These are phyloP conservation scores for Botryobasidium botryosum DNA, from an alignment of 768 basidiomycete species.

Conservation along the genomic window DNA sequence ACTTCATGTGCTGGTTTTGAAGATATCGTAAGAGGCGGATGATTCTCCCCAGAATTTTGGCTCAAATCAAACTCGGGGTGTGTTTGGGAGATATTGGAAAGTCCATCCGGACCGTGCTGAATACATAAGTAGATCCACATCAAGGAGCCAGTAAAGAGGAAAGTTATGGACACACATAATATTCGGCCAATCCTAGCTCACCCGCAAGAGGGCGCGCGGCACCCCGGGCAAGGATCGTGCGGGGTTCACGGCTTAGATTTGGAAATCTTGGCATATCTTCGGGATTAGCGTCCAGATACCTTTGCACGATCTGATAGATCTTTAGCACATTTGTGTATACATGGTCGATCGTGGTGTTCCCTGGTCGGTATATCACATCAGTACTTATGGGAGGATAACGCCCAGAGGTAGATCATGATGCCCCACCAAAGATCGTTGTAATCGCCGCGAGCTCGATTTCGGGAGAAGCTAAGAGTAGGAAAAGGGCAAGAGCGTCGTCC, in stretches of 20 bases:
- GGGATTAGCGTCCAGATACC: slow-evolving; percentile 12
- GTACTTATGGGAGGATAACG: not conserved
- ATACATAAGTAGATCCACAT: not conserved
- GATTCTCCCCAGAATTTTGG: not conserved
- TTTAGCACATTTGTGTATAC: slow-evolving; percentile 18
- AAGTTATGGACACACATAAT: slow-evolving; percentile 13
- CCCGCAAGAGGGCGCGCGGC: slow-evolving; percentile 15
- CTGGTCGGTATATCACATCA: not conserved
- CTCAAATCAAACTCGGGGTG: slow-evolving; percentile 14
- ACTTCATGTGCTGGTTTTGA: slow-evolving; percentile 11
- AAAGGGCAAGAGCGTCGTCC: slow-evolving; percentile 15
- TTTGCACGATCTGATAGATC: slow-evolving; percentile 16
- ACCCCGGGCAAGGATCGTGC: slow-evolving; percentile 13
- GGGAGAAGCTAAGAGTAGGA: slow-evolving; percentile 15
- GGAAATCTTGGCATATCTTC: slow-evolving; percentile 11
- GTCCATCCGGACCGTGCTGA: slow-evolving; percentile 19
- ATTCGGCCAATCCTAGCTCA: slow-evolving; percentile 14
- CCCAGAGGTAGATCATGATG: slow-evolving; percentile 13
- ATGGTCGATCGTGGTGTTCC: slow-evolving; percentile 13
- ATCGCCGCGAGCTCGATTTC: slow-evolving; percentile 9
- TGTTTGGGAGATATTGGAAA: slow-evolving; percentile 14
- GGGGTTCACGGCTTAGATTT: not conserved
- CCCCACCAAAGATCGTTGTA: too few species aligned
- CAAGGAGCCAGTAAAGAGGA: not conserved
- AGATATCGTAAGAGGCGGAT: not conserved